Conservation (phyloP, 164 flowering plant species). For the Vitis amurensis region DNA sequence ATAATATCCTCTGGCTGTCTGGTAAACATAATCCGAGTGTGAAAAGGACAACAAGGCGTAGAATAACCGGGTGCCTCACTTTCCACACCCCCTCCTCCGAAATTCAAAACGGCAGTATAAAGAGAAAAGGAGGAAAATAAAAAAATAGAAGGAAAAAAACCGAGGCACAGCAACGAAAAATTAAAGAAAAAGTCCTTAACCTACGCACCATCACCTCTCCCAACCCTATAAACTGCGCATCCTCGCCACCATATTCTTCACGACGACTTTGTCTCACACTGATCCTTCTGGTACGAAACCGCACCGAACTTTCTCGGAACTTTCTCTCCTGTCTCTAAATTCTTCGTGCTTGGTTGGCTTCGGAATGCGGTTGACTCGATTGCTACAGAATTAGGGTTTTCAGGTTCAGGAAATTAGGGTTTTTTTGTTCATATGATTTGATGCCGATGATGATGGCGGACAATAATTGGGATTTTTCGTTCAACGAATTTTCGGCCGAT, state of each 20-base stretch:
- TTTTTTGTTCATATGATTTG: constrained; percentile 1
- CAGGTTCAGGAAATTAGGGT: constrained; percentile 14
- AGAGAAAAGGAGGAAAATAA: too few species aligned
- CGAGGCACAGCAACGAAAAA: too few species aligned
- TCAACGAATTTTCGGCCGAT: not conserved
- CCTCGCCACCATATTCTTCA: constrained; percentile 13
- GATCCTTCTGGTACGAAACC: not conserved
- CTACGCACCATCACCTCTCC: constrained; percentile 11
- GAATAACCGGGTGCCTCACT: not conserved
- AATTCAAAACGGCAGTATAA: not conserved
- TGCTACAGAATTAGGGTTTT: not conserved
- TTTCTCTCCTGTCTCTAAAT: not conserved
- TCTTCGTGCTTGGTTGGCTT: not conserved
- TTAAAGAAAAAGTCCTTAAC: constrained; percentile 18
- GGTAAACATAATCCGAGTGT: not conserved
- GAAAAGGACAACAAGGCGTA: constrained; percentile 4
- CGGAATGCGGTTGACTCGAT: constrained; percentile 10
- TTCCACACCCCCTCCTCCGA: not conserved
- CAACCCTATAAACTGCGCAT: constrained; percentile 5
- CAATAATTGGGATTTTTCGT: constrained; percentile 4
- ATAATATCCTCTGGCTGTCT: too few species aligned
- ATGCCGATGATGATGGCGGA: constrained; percentile 32
- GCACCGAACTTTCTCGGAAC: constrained; percentile 18
- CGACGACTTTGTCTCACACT: constrained; percentile 9
- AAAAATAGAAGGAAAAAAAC: too few species aligned